These are phyloP conservation scores for Fusarium falciforme DNA, from an alignment of 2,329 filamentous ascomycete species.

Conservation along the genomic window DNA sequence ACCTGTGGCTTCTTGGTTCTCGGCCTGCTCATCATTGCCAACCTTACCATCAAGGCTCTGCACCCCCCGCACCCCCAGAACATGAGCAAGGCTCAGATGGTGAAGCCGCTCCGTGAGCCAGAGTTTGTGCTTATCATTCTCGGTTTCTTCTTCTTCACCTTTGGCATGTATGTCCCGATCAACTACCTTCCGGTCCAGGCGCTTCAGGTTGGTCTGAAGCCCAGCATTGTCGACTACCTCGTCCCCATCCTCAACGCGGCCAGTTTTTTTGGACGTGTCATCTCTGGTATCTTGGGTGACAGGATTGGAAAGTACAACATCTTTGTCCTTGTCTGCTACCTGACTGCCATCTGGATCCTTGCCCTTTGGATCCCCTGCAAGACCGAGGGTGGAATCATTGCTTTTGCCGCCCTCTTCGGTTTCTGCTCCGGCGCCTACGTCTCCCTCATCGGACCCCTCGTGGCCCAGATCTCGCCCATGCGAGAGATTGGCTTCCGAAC, in stretches of 20 bases:
- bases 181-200: slow-evolving; percentile 51
- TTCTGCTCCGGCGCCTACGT: slow-evolving; percentile 57
- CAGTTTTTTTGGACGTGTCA: slow-evolving; percentile 51
- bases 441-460: slow-evolving; percentile 52
- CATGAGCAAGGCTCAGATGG: slow-evolving; percentile 45
- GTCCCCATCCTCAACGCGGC: slow-evolving; percentile 54
- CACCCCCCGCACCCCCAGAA: slow-evolving; percentile 42
- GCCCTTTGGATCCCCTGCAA: slow-evolving; percentile 57
- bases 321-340: slow-evolving; percentile 58
- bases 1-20: slow-evolving; percentile 53
- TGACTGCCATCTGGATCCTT: slow-evolving; percentile 53
- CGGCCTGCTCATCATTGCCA: slow-evolving; percentile 46
- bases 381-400: slow-evolving; percentile 46
- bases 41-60: slow-evolving; percentile 43
- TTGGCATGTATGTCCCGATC: slow-evolving; percentile 52
- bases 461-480: slow-evolving; percentile 52
- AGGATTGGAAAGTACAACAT: slow-evolving; percentile 54
- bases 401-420: slow-evolving; percentile 56
- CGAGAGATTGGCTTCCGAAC: slow-evolving; percentile 47
- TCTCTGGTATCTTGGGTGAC: slow-evolving; percentile 50
- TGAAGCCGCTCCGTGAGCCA: slow-evolving; percentile 47
- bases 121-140: slow-evolving; percentile 47
- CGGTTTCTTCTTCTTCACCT: slow-evolving; percentile 51
- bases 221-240: slow-evolving; percentile 48
- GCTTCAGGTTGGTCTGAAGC: slow-evolving; percentile 42